These are phyloP conservation scores for Nakazawaea laoshanensis DNA, from an alignment of 805 yeast genomes.

Conservation along the genomic window DNA sequence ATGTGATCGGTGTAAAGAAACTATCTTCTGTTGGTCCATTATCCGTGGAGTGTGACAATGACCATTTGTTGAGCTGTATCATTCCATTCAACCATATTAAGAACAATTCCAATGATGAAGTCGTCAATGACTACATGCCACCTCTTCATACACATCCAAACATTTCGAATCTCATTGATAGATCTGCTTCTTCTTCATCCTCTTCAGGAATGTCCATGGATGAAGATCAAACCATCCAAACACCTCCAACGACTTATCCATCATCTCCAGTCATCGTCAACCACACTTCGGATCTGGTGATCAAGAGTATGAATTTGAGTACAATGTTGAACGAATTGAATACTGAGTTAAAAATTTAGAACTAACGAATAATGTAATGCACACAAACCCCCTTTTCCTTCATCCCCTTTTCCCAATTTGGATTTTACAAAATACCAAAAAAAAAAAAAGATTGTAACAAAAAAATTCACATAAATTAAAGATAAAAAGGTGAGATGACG, in stretches of 20 bases:
- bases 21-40: constrained; percentile 25
- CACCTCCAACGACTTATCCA: constrained; percentile 10
- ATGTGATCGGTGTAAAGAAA: constrained; percentile 22
- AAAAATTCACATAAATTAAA: not conserved
- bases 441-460: too few relatives aligned
- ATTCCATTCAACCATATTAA: constrained; percentile 8
- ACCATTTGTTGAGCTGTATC: not conserved
- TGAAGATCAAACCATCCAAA: constrained; percentile 2
- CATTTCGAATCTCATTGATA: not conserved
- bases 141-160: constrained; percentile 1
- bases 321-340: constrained; percentile 5
- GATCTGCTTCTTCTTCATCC: not conserved
- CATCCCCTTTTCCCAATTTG: not conserved
- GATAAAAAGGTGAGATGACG: constrained; percentile 1
- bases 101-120: constrained; percentile 4
- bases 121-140: not conserved
- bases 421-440: too few relatives aligned
- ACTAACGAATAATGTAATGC: not conserved
- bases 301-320: constrained; percentile 2
- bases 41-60: constrained; percentile 6
- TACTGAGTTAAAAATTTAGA: not conserved
- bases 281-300: too few relatives aligned
- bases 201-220: not conserved
- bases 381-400: not conserved
- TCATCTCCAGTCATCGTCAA: constrained; percentile 4